phyloP scores from a whole-genome alignment of 139 green algal species.

The Picochlorum sp. region DNA sequence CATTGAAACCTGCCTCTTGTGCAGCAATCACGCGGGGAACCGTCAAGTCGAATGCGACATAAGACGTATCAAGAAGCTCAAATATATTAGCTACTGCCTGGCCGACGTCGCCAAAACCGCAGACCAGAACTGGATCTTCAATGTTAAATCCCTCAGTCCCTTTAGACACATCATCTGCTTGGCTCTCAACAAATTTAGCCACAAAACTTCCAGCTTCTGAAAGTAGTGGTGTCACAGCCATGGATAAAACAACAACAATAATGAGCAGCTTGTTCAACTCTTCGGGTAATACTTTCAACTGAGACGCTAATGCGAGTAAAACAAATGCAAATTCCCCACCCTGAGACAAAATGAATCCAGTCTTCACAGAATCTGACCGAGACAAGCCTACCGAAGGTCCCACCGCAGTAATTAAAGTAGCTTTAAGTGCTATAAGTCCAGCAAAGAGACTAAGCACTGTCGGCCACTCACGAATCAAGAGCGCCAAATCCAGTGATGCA shows the following conservation, averaged over 20 bases:
- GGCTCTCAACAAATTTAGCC: conserved; percentile 12
- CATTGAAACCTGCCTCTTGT: conserved; percentile 41
- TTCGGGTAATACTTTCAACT: conserved; percentile 67
- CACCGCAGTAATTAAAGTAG: conserved; percentile 62
- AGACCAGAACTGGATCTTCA: conserved; percentile 60
- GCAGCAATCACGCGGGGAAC: conserved; percentile 48
- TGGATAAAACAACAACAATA: conserved; percentile 87
- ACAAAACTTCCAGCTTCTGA: conserved; percentile 51
- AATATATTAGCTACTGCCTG: conserved; percentile 85
- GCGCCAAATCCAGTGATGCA: conserved; percentile 52
- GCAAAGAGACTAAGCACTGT: conserved; percentile 57
- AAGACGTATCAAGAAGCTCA: conserved; percentile 46
- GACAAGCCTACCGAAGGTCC: conserved; percentile 68
- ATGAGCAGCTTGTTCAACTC: conserved; percentile 90
- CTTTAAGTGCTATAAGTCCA: conserved; percentile 82
- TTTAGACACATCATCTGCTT: background rate
- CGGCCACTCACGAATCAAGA: conserved; percentile 58
- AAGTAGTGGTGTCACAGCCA: conserved; percentile 84
- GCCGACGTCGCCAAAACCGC: conserved; percentile 70
- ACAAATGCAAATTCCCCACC: conserved; percentile 99
- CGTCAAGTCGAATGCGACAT: conserved; percentile 80
- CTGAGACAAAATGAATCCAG: conserved; percentile 81
- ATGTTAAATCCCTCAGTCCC: conserved; percentile 21
- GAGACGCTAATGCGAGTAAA: conserved; percentile 75
- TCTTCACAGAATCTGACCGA: conserved; percentile 63